phyloP scores from a whole-genome alignment of 106 monocot species.

The Acorus calamus region DNA sequence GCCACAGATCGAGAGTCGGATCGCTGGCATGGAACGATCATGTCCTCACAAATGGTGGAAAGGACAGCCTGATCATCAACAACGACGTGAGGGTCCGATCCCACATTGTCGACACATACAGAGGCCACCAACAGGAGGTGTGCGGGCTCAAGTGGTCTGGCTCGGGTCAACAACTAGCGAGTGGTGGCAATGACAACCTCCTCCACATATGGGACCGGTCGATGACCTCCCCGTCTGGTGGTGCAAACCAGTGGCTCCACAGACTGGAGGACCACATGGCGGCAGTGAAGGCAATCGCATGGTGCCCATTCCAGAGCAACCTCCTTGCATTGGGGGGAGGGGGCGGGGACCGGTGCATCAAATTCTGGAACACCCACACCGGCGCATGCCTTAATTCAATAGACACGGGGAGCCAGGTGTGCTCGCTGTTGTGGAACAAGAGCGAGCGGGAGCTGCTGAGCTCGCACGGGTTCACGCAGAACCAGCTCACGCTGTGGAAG shows the following conservation, averaged over 20 bases:
- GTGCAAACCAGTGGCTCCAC: slow-evolving; percentile 29
- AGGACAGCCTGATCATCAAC: slow-evolving; percentile 50
- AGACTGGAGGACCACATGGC: slow-evolving; percentile 37
- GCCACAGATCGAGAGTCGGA: slow-evolving; percentile 5
- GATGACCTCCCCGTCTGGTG: slow-evolving; percentile 17
- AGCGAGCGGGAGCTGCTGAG: slow-evolving; percentile 57
- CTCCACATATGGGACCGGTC: slow-evolving; percentile 53
- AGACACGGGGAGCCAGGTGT: slow-evolving; percentile 50
- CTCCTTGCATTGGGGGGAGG: slow-evolving; percentile 54
- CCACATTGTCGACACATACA: slow-evolving; percentile 24
- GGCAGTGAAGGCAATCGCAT: slow-evolving; percentile 52
- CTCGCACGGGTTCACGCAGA: slow-evolving; percentile 55
- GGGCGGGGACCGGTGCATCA: slow-evolving; percentile 39
- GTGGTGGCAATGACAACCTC: slow-evolving; percentile 55
- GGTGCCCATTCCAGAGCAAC: slow-evolving; percentile 60
- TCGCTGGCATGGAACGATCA: slow-evolving; percentile 37
- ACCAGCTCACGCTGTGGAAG: not conserved
- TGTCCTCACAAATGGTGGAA: slow-evolving; percentile 48
- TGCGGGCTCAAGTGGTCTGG: slow-evolving; percentile 60
- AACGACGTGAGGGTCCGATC: slow-evolving; percentile 41
- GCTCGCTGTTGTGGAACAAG: slow-evolving; percentile 55
- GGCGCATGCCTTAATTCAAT: slow-evolving; percentile 47
- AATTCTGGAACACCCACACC: slow-evolving; percentile 55
- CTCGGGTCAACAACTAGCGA: slow-evolving; percentile 40
- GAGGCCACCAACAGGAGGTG: slow-evolving; percentile 44